Base-by-base conservation (phyloP, 2,329 filamentous ascomycete species). In the Pestalotiopsis sp. region DNA sequence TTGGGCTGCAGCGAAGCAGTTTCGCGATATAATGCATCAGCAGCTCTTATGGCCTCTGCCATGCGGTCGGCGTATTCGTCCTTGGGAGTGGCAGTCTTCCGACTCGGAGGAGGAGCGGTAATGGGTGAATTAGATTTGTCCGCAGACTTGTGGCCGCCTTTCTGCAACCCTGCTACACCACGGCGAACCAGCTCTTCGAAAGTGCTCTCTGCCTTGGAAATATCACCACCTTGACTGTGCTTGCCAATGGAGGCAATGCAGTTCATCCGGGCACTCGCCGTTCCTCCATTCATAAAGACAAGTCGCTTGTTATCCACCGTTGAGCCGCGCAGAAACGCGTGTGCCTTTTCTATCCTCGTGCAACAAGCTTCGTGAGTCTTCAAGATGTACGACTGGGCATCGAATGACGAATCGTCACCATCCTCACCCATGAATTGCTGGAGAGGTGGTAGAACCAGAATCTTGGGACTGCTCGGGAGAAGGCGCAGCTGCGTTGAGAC, bases 231-330 rank as follows among this genome's bases (percentile, higher is more conserved):
- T 1, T 86, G 87, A 67, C 86, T 78, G 68, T 87, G 80, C 65
- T 86, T 77, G 75, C 85, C 85, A 64, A 91, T 89, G 38, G 81
- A 80, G 45, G 80, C 78, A 67, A 91, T 83, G 72, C 88, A 91
- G 27, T 84, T 79, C 5, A 84, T 78, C 66, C 86, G 84, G 1
- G 88, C 88, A 67, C 84, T 81, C 11, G 85, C 81, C 3, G 86
- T 87, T 11, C 89, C 88, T 3, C 89, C 89, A 65, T 89, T 85
- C 77, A 89, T 80, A 71, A 91, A 90, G 7, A 90, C 88, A 4
- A 91, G 76, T 68, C 85, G 84, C 71, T 85, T 88, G 68, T 83
- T 82, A 65, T 78, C 77, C 11, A 80, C 74, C 1, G 81, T 82
- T 6, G 85, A 83, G 11, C 79, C 79, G 55, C 79, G 76, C 27